phyloP scores from a whole-genome alignment of 306 rosid species.

The Begonia fuchsioides region DNA sequence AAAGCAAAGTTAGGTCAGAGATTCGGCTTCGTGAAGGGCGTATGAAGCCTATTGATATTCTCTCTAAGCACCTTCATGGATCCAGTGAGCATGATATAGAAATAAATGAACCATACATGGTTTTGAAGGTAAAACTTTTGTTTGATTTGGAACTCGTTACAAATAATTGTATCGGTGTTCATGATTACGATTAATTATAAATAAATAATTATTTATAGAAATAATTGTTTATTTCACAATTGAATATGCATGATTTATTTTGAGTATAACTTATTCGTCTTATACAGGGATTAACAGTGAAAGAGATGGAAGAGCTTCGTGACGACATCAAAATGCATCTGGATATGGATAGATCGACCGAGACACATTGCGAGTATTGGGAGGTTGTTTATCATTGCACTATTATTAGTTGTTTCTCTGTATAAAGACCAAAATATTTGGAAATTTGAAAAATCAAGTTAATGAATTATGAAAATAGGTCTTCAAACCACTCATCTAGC shows the following conservation, averaged over 20 bases:
- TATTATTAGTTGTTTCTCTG: not conserved
- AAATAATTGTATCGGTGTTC: not conserved
- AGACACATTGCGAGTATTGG: conserved; percentile 85
- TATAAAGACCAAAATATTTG: too few species aligned
- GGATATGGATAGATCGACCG: conserved; percentile 86
- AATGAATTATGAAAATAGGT: too few species aligned
- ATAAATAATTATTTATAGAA: too few species aligned
- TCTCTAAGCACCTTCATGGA: conserved; percentile 74
- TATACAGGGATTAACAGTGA: conserved; percentile 82
- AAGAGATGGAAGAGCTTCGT: conserved; percentile 88
- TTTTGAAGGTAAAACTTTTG: conserved; percentile 52
- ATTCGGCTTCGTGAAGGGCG: conserved; percentile 98
- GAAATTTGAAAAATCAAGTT: too few species aligned
- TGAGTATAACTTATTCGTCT: conserved; percentile 9
- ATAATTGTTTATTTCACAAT: too few species aligned
- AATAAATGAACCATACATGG: conserved; percentile 85
- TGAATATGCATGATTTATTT: too few species aligned
- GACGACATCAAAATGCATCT: conserved; percentile 99
- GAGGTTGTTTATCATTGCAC: conserved; percentile 40
- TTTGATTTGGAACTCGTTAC: too few species aligned
- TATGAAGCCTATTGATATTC: conserved; percentile 75
- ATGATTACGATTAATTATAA: too few species aligned
- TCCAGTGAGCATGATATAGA: conserved; percentile 80
- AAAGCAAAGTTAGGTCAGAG: conserved; percentile 95
- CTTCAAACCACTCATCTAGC: too few species aligned